Evolutionary conservation across 2,329 filamentous ascomycete genomes (phyloP).

Genomic region (Trichoderma guizhouense): DNA sequence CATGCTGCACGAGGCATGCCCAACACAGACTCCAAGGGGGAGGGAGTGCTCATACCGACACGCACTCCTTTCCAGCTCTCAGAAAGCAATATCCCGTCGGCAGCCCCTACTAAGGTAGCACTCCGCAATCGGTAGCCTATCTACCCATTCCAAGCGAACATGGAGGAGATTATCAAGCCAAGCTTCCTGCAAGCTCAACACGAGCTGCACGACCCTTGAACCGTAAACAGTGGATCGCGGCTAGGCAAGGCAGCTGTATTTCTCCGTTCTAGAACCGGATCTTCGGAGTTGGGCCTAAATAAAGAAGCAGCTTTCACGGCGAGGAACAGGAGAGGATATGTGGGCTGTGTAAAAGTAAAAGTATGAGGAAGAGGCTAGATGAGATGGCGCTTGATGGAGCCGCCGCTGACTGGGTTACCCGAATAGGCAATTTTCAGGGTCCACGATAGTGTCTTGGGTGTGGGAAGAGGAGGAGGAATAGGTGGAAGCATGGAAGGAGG

Average conservation of each 20-base stretch:
- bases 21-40: background rate
- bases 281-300: background rate
- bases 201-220: background rate
- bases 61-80: background rate
- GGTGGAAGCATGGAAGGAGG: background rate
- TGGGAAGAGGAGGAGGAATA: background rate
- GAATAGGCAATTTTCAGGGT: conserved; percentile 20
- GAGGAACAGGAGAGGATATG: background rate
- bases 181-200: background rate
- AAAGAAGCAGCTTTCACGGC: background rate
- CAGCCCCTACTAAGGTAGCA: background rate
- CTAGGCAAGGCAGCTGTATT: background rate
- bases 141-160: background rate
- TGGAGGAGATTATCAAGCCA: background rate
- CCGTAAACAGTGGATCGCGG: background rate
- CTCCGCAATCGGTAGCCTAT: background rate
- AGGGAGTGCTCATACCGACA: background rate
- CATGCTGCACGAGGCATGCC: background rate
- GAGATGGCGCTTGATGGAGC: background rate
- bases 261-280: background rate
- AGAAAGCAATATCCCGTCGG: background rate
- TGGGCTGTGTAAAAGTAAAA: background rate
- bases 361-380: background rate
- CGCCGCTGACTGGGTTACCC: conserved; percentile 18
- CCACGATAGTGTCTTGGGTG: conserved; percentile 9